Percentiles rank a stretch among this genome's conserved stretches.
These are phyloP conservation scores for Globisporangium okanoganense DNA, from an alignment of 352 stramenopile species.

Conservation along the genomic window DNA sequence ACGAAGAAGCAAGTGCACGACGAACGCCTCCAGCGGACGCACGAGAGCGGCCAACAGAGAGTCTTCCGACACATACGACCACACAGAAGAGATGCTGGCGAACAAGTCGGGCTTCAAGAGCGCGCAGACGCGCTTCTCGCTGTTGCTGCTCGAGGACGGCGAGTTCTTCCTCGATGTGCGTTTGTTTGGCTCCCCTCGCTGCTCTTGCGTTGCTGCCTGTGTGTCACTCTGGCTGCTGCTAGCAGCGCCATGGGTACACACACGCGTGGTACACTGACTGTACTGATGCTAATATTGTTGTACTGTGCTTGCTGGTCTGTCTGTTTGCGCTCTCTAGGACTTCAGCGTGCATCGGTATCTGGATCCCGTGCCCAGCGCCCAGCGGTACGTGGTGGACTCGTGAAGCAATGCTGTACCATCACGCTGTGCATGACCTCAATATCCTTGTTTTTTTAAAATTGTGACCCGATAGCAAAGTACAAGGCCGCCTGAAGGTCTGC, in stretches of 20 bases:
- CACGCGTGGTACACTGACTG: neutral
- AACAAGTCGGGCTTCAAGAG: conserved; percentile 22
- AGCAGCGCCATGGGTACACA: neutral
- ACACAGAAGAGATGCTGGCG: conserved; percentile 12
- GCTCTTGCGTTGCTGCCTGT: neutral
- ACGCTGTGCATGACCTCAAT: neutral
- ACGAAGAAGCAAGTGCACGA: neutral
- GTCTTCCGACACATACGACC: neutral
- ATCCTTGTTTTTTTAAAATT: neutral
- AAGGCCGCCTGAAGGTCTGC: conserved; percentile 84
- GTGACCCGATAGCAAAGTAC: conserved; percentile 46
- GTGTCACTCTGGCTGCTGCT: neutral
- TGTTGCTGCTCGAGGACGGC: conserved; percentile 92
- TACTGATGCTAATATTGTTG: neutral
- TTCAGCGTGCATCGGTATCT: conserved; percentile 81
- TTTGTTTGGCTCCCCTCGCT: neutral
- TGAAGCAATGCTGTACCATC: neutral
- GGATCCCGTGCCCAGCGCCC: conserved; percentile 43
- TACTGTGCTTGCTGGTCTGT: neutral
- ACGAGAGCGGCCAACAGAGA: neutral
- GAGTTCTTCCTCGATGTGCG: conserved; percentile 93
- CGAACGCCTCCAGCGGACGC: neutral
- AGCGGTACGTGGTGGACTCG: conserved; percentile 32
- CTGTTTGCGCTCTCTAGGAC: conserved; percentile 37
- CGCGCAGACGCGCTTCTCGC: conserved; percentile 78